Evolutionary conservation across 2,329 filamentous ascomycete genomes (phyloP), one percentile per base, ranked within the genome.

Genomic region (Ceratocystis eucalypticola): DNA sequence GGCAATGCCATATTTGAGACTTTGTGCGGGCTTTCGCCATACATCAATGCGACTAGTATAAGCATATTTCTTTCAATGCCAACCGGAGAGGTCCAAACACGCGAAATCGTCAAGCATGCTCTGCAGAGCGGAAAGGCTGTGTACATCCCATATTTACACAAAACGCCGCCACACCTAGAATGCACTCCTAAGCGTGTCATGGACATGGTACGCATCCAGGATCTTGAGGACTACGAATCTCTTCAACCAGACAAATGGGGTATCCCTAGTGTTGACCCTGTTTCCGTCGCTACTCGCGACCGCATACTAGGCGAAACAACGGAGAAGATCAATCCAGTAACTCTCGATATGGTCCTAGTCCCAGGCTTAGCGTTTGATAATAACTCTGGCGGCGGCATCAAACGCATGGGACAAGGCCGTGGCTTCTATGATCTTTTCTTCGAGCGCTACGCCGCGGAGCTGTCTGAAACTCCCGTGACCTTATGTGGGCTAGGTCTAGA

Each of bases 371-470:
- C 91, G 2, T 99, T 99, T 75, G 92, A 96, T 74, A 71, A 79
- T 63, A 80, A 84, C 68, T 75, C 77, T 15, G 72, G 76, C 10
- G 79, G 79, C 2, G 78, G 77, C 12, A 82, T 94, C 68, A 84
- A 87, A 70, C 83, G 94, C 71, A 81, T 97, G 22, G 94, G 94
- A 50, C 94, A 99, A 75, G 94, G 94, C 66, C 96, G 91, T 75
- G 94, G 94, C 41, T 99, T 96, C 77, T 99, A 99, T 79, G 94
- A 99, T 78, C 88, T 86, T 75, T 99, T 96, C 75, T 77, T 99
- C 73, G 84, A 87, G 72, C 84, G 87, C 71, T 96, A 92, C 72
- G 74, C 77, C 64, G 73, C 81, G n/a, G 30, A 59, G 15, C 15
- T 30, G 17, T n/a, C 57, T 25, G 10, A 50, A 12, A n/a, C 25